Conservation (phyloP, 2,329 filamentous ascomycete species). For the Neonectria hederae region DNA sequence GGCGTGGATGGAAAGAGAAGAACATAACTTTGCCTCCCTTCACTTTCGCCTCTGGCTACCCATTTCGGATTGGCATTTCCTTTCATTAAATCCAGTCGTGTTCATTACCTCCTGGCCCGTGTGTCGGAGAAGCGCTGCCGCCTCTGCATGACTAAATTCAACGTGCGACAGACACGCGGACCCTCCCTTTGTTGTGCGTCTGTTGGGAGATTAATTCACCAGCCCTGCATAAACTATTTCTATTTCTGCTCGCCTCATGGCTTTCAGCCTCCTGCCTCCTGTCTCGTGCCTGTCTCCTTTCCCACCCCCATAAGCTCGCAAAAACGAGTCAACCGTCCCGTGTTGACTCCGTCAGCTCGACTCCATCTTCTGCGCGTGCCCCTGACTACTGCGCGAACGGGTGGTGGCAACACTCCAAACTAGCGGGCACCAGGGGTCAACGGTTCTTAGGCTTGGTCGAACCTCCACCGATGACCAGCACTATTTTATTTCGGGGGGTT, state of each 20-base stretch:
- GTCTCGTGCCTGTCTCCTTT: not conserved
- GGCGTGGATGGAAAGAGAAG: slow-evolving; percentile 17
- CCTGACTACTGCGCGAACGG: slow-evolving; percentile 39
- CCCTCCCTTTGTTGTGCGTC: slow-evolving; percentile 40
- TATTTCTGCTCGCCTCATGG: slow-evolving; percentile 23
- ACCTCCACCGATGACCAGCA: slow-evolving; percentile 9
- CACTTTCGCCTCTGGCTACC: not conserved
- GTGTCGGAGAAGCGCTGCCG: slow-evolving; percentile 28
- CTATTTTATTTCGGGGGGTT: not conserved
- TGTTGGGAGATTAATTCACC: slow-evolving; percentile 43
- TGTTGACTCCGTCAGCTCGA: not conserved
- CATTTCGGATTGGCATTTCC: slow-evolving; percentile 8
- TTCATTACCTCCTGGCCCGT: slow-evolving; percentile 1
- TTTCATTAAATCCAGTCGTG: slow-evolving; percentile 10
- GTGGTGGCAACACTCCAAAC: slow-evolving; percentile 39
- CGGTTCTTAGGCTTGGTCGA: slow-evolving; percentile 33
- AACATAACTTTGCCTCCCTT: slow-evolving; percentile 14
- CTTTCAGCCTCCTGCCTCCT: slow-evolving; percentile 25
- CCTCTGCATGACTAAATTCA: slow-evolving; percentile 28
- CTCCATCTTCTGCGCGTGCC: slow-evolving; percentile 25
- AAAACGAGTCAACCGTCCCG: not conserved
- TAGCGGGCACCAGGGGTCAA: slow-evolving; percentile 38
- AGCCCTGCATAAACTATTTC: slow-evolving; percentile 36
- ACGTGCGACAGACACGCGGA: slow-evolving; percentile 19
- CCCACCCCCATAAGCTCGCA: slow-evolving; percentile 25